phyloP scores from a whole-genome alignment of 805 yeast species.

The Pichia occidentalis region DNA sequence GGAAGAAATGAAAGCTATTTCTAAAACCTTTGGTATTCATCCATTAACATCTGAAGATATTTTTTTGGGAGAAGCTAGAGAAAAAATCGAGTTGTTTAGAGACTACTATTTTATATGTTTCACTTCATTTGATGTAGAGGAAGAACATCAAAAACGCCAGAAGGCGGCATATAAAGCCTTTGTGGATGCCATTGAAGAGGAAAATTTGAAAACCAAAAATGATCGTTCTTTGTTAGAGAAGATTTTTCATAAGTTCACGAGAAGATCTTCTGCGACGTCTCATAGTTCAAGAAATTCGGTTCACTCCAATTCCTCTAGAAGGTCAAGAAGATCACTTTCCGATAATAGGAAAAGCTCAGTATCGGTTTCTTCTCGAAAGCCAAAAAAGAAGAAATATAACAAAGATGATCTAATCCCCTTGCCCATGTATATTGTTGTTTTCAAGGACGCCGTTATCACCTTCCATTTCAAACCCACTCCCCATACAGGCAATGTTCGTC shows the following conservation, averaged over 20 bases:
- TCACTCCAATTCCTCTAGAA: slow-evolving; percentile 6
- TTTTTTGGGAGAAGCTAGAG: slow-evolving; percentile 87
- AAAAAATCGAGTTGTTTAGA: slow-evolving; percentile 87
- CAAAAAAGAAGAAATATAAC: slow-evolving; percentile 13
- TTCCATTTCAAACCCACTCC: slow-evolving; percentile 94
- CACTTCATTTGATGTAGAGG: slow-evolving; percentile 73
- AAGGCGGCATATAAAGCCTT: slow-evolving; percentile 23
- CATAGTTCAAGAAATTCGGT: neutral
- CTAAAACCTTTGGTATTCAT: slow-evolving; percentile 90
- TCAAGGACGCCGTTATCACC: slow-evolving; percentile 83
- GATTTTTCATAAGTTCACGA: slow-evolving; percentile 10
- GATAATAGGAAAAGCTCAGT: slow-evolving; percentile 6
- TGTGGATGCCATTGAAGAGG: slow-evolving; percentile 16
- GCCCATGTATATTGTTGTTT: slow-evolving; percentile 88
- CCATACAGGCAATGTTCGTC: slow-evolving; percentile 90
- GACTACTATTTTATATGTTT: slow-evolving; percentile 91
- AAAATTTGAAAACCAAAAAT: slow-evolving; percentile 14
- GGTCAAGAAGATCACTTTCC: slow-evolving; percentile 8
- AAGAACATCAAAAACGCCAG: slow-evolving; percentile 48
- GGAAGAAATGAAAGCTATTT: slow-evolving; percentile 88
- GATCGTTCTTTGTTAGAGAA: slow-evolving; percentile 13
- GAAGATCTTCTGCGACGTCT: neutral
- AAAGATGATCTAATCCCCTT: slow-evolving; percentile 73
- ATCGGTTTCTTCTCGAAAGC: slow-evolving; percentile 19
- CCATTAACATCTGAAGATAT: slow-evolving; percentile 96